A percentile compares a stretch with the other conserved stretches of the same genome.
These are phyloP conservation scores for Silene latifolia DNA, from an alignment of 148 eudicot species.

Conservation along the genomic window DNA sequence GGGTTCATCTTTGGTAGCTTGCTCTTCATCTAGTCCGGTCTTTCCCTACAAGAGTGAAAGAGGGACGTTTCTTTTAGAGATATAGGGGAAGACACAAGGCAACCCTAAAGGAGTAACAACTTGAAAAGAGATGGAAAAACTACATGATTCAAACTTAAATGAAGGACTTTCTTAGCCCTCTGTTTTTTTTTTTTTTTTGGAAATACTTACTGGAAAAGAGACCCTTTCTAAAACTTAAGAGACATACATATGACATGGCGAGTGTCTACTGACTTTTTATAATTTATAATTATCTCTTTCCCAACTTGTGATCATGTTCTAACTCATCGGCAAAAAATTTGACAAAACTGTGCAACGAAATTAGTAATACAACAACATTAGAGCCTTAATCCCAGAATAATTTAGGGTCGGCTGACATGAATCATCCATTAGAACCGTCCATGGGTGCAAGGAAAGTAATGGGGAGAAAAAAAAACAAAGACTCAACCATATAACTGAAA, in stretches of 20 bases:
- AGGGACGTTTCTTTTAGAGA: slow-evolving; percentile 22
- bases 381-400: too few relatives aligned
- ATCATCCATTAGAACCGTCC: too few relatives aligned
- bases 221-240: not conserved
- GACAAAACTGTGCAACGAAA: not conserved
- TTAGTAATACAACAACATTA: too few relatives aligned
- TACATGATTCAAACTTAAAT: not conserved
- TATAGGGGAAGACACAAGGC: slow-evolving; percentile 15
- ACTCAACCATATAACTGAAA: not conserved
- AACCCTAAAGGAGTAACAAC: slow-evolving; percentile 18
- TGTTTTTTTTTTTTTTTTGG: not conserved
- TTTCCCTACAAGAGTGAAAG: slow-evolving; percentile 55
- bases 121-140: slow-evolving; percentile 9
- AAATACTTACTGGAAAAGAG: not conserved
- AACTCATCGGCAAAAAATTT: not conserved
- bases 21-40: slow-evolving; percentile 64
- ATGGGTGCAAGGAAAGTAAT: too few relatives aligned
- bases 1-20: slow-evolving; percentile 32
- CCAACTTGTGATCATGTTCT: too few relatives aligned
- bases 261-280: not conserved
- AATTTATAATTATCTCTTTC: too few relatives aligned
- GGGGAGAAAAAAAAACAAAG: not conserved
- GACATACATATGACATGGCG: not conserved
- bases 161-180: not conserved
- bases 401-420: too few relatives aligned